phyloP scores from a whole-genome alignment of 2,329 filamentous ascomycete species.

The Sporothrix phasma region DNA sequence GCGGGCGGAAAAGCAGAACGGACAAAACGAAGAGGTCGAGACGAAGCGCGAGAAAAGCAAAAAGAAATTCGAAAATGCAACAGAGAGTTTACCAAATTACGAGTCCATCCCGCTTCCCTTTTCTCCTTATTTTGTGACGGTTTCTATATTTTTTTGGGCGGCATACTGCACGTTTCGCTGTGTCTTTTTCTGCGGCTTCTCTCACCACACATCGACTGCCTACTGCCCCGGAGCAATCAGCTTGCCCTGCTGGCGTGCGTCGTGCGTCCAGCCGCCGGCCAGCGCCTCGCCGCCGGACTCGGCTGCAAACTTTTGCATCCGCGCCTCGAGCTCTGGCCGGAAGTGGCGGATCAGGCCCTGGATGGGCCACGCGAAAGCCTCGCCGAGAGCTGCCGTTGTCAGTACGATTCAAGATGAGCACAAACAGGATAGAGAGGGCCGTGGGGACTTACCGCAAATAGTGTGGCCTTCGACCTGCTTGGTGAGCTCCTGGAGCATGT shows the following conservation, averaged over 20 bases:
- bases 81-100: not conserved
- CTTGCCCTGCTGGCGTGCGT: conserved; percentile 66
- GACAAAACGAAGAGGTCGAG: too few species aligned
- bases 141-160: not conserved
- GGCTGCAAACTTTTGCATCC: conserved; percentile 71
- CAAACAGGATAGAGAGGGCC: not conserved
- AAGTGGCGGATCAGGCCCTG: conserved; percentile 98
- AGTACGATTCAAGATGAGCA: conserved; percentile 19
- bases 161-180: not conserved
- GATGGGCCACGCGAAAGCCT: conserved; percentile 97
- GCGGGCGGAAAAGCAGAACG: not conserved
- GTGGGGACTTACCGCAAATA: conserved; percentile 66
- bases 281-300: conserved; percentile 63
- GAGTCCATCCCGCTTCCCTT: not conserved
- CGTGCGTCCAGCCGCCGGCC: conserved; percentile 79
- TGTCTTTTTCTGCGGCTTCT: not conserved
- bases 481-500: conserved; percentile 98
- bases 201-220: not conserved
- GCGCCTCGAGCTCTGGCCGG: conserved; percentile 85
- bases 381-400: conserved; percentile 60
- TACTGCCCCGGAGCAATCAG: conserved; percentile 66
- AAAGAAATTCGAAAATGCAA: conserved; percentile 5
- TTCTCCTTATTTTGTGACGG: not conserved
- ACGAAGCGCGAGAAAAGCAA: too few species aligned
- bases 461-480: conserved; percentile 99